These are phyloP conservation scores for Coemansia sp. DNA, from an alignment of 192 early-diverging fungal species.

Conservation along the genomic window DNA sequence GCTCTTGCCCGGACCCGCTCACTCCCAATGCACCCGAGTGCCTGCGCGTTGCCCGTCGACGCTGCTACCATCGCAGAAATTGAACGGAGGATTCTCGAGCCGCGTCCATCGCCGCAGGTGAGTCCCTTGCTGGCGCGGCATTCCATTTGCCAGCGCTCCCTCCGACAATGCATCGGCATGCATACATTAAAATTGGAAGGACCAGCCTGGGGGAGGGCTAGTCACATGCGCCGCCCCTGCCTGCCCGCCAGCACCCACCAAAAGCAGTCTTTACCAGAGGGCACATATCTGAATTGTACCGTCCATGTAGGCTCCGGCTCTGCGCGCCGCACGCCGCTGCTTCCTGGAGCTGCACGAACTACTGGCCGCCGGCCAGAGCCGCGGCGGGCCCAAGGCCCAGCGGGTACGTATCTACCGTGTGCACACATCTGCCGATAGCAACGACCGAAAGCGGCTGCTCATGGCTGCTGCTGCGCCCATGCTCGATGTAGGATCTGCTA, in stretches of 20 bases:
- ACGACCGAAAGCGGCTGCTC: too few species aligned
- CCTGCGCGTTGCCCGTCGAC: slow-evolving; percentile 1
- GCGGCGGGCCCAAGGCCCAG: slow-evolving; percentile 4
- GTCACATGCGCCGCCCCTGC: background rate
- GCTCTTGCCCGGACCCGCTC: too few species aligned
- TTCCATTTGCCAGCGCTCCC: slow-evolving; percentile 5
- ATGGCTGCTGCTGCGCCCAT: too few species aligned
- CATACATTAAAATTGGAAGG: slow-evolving; percentile 49
- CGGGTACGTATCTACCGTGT: slow-evolving; percentile 13
- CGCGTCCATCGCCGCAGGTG: slow-evolving; percentile 31
- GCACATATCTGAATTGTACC: too few species aligned
- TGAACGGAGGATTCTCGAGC: slow-evolving; percentile 30
- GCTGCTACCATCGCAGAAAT: slow-evolving; percentile 38
- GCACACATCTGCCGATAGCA: too few species aligned
- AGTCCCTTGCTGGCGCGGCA: background rate
- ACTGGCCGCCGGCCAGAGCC: slow-evolving; percentile 12
- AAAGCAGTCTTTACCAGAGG: too few species aligned
- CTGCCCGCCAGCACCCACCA: too few species aligned
- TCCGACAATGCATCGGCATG: slow-evolving; percentile 16
- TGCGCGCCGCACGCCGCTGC: slow-evolving; percentile 27
- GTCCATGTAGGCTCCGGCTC: slow-evolving; percentile 24
- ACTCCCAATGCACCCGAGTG: slow-evolving; percentile 1
- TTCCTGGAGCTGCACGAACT: slow-evolving; percentile 41
- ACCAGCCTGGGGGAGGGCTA: too few species aligned
- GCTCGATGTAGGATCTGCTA: slow-evolving; percentile 21